Evolutionary conservation across 192 early-diverging fungal genomes (phyloP), one percentile per base, ranked within the genome.

Genomic region (Gamsiella multidivaricata): DNA sequence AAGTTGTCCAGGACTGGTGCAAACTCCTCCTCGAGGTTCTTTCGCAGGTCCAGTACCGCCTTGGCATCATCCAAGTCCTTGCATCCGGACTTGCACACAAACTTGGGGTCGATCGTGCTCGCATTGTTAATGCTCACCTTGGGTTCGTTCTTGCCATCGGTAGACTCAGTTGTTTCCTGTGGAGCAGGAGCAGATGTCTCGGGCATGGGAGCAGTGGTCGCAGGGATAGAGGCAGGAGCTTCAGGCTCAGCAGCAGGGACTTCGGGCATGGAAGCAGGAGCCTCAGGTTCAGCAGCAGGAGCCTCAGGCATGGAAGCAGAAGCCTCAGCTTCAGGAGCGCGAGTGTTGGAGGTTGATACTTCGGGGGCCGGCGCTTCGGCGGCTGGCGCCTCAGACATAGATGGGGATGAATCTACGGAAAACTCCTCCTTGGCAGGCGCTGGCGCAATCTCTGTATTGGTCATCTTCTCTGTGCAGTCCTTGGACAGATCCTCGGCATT

Each of bases 391-490:
- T 46, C 45, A n/a, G 45, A n/a, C 9, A 18, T 14, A 41, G 39
- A 14, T 41, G 39, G 8, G 39, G 39, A 14, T n/a, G n/a, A n/a
- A n/a, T n/a, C n/a, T n/a, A n/a, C n/a, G n/a, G n/a, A n/a, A n/a
- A n/a, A n/a, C n/a, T n/a, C n/a, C n/a, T n/a, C n/a, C 45, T 46
- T 18, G n/a, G 45, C 45, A 6, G 45, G 45, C 4, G 45, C 45
- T 5, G 43, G 72, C 1, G 42, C 42, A 31, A 78, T 66, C 26
- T 64, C 54, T 0, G 65, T 69, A 28, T 64, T 56, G 61, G 66
- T 78, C 74, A 78, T 78, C 37, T 58, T 78, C 49, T 78, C 74
- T 15, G 65, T 53, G 41, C 65, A 64, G 54, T 78, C 74, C 65
- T 69, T 78, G 65, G 74, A 63, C 22, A 78, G 28, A 26, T 14